Conservation (phyloP, 2,329 filamentous ascomycete species). For the Graphilbum ipis-grandicollis region DNA sequence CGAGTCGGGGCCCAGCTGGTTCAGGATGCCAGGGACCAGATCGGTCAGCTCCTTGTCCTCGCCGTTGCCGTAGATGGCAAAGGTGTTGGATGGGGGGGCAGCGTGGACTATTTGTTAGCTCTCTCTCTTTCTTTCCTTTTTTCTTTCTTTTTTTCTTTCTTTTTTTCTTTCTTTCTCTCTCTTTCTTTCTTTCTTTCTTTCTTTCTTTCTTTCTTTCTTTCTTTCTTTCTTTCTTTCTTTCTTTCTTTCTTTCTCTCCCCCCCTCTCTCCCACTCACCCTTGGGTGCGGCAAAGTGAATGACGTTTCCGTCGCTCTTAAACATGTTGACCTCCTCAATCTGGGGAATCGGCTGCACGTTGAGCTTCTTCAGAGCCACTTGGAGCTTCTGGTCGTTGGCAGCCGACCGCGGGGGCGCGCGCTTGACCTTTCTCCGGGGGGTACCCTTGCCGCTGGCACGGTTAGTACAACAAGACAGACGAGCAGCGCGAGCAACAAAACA, state of each 20-base stretch:
- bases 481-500: too few species aligned
- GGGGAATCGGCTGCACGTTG: slow-evolving; percentile 98
- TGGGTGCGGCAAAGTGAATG: slow-evolving; percentile 95
- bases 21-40: slow-evolving; percentile 96
- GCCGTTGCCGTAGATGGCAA: slow-evolving; percentile 96
- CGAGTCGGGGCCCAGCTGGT: slow-evolving; percentile 97
- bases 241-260: neutral
- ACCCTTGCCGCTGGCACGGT: slow-evolving; percentile 62
- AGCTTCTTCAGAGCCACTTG: slow-evolving; percentile 97
- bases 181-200: too few species aligned
- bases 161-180: too few species aligned
- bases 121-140: too few species aligned
- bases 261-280: slow-evolving; percentile 48
- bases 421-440: slow-evolving; percentile 96
- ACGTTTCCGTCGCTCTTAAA: slow-evolving; percentile 99
- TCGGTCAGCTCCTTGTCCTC: slow-evolving; percentile 99
- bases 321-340: slow-evolving; percentile 99
- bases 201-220: too few species aligned
- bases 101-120: slow-evolving; percentile 65
- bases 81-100: slow-evolving; percentile 94
- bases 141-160: too few species aligned
- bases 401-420: slow-evolving; percentile 85
- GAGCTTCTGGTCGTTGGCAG: slow-evolving; percentile 99
- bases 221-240: too few species aligned
- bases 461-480: too few species aligned